phyloP scores from a whole-genome alignment of 495 filamentous ascomycete species.

The Hypoxylon perforatum region DNA sequence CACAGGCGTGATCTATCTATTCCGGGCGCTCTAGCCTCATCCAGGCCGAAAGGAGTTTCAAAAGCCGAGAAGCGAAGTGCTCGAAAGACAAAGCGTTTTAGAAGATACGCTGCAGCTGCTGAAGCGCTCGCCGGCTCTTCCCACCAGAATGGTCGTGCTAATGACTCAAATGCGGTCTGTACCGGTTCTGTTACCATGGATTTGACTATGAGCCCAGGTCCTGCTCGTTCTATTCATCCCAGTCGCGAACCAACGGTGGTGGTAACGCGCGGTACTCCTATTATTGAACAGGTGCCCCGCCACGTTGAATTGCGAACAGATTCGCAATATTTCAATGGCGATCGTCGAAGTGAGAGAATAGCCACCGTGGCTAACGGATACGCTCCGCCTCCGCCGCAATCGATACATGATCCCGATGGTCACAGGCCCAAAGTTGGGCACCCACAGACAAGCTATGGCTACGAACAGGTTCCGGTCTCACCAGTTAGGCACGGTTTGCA shows the following conservation, averaged over 20 bases:
- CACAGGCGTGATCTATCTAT: slow-evolving; percentile 31
- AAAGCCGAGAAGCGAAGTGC: slow-evolving; percentile 38
- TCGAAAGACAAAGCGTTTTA: slow-evolving; percentile 46
- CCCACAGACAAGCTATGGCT: slow-evolving; percentile 15
- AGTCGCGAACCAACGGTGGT: slow-evolving; percentile 35
- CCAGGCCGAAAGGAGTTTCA: slow-evolving; percentile 29
- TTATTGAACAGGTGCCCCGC: slow-evolving; percentile 25
- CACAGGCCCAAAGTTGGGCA: slow-evolving; percentile 49
- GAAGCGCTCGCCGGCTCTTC: slow-evolving; percentile 43
- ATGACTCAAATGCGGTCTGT: slow-evolving; percentile 29
- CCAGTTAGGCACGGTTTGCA: slow-evolving; percentile 40
- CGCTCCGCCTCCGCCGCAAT: slow-evolving; percentile 26
- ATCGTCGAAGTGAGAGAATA: slow-evolving; percentile 13
- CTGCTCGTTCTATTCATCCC: slow-evolving; percentile 27
- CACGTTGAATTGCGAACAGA: slow-evolving; percentile 26
- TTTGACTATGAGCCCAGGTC: slow-evolving; percentile 37
- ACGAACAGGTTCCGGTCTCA: slow-evolving; percentile 29
- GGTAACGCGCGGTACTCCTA: slow-evolving; percentile 22
- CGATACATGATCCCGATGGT: slow-evolving; percentile 29
- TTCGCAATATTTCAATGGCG: slow-evolving; percentile 18
- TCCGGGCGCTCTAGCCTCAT: slow-evolving; percentile 13
- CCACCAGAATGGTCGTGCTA: slow-evolving; percentile 12
- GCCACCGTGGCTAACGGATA: slow-evolving; percentile 9
- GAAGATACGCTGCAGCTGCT: slow-evolving; percentile 48
- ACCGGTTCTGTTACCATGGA: slow-evolving; percentile 24